These are phyloP conservation scores for Brassica hybrid DNA, from an alignment of 441 rosid genomes.

Conservation along the genomic window DNA sequence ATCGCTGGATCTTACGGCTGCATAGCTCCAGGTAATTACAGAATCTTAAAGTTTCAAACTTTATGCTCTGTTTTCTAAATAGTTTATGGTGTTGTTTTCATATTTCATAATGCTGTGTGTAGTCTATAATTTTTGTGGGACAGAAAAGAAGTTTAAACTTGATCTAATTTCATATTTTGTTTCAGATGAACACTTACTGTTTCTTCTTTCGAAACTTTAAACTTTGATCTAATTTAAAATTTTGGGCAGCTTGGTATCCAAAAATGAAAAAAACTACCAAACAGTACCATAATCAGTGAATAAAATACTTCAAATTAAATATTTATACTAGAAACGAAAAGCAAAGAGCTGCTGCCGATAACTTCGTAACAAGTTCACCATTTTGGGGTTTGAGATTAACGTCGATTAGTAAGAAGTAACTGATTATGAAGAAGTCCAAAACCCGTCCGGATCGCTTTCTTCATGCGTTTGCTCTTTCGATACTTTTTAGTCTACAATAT, in stretches of 20 bases:
- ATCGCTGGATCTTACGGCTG: constrained; percentile 98
- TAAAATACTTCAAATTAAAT: too few relatives aligned
- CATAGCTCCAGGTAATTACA: constrained; percentile 81
- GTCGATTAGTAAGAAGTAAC: neutral
- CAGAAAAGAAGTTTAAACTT: too few relatives aligned
- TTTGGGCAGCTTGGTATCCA: too few relatives aligned
- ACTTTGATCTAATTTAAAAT: too few relatives aligned
- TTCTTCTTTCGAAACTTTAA: too few relatives aligned
- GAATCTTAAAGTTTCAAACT: too few relatives aligned
- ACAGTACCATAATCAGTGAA: neutral
- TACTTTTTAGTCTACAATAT: neutral
- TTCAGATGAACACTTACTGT: too few relatives aligned
- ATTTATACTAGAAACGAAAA: neutral
- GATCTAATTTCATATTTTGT: too few relatives aligned
- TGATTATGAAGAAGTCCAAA: neutral
- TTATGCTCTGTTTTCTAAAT: too few relatives aligned
- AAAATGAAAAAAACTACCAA: neutral
- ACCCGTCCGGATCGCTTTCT: neutral
- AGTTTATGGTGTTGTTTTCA: too few relatives aligned
- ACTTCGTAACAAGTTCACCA: neutral
- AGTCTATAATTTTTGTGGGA: too few relatives aligned
- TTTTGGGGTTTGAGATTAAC: neutral
- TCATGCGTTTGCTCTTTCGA: neutral
- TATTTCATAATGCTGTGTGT: too few relatives aligned
- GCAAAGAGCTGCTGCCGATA: neutral